Base-by-base conservation (phyloP, 2,329 filamentous ascomycete species). In the Cercospora sp. region DNA sequence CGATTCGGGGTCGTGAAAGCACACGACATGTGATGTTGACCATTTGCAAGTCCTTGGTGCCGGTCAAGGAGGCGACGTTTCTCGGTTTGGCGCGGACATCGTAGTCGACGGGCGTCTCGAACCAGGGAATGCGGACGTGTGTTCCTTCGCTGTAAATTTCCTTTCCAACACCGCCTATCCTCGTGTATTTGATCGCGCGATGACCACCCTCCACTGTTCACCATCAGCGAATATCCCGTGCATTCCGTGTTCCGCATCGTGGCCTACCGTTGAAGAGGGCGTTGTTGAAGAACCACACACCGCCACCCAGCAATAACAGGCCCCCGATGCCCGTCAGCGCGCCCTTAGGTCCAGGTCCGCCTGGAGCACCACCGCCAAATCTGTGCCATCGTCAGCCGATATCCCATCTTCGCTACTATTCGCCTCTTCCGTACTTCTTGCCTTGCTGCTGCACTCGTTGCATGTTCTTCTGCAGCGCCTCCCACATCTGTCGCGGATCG, bases 11-110 rank as follows among this genome's bases (percentile, higher is more conserved):
- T 75, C 93, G 87, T 68, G 94, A 97, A 63, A 99, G 91, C 68
- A 99, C 95, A 92, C 95, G 94, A 83, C 95, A 99, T 78, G 94
- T 99, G 80, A 99, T 98, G 88, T 99, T 99, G 79, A 98, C 95
- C 95, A 99, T 99, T 85, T 99, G 95, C 82, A 99, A 84, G 83
- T 99, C 95, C 86, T 99, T 99, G 78, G 95, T 99, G 75, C 95
- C 95, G 68, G 95, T 99, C 73, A 99, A 88, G 73, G 95, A 98
- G 73, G 95, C 91, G 75, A 99, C 94, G 78, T 97, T 97, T 80
- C 95, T 90, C 77, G 95, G 95, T 86, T 94, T 97, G 69, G 95
- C 95, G 83, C 95, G 94, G 75, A 99, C 95, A 81, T 99, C 94
- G 74, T 98, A 99, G 76, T 94, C 90, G 80, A 99, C 89, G 62